Conservation (phyloP, 2,329 filamentous ascomycete genomes). For the Alternaria brassicae region DNA sequence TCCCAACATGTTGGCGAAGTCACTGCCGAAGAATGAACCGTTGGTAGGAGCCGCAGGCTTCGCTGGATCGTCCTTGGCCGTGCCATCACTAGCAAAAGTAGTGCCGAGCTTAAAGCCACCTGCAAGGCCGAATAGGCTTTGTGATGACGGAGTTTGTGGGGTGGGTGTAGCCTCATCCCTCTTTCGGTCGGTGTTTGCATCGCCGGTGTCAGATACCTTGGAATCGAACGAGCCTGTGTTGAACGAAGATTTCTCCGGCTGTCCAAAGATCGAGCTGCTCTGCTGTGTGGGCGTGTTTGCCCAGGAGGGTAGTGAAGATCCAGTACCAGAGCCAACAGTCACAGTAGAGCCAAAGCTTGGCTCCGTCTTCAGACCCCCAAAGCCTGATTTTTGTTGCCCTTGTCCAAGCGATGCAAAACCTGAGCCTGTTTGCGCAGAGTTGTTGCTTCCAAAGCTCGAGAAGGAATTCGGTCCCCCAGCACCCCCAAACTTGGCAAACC, state of each 20-base stretch:
- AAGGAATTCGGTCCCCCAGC: conserved; percentile 28
- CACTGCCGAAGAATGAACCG: conserved; percentile 67
- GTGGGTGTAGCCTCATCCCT: conserved; percentile 49
- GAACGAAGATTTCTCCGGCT: conserved; percentile 39
- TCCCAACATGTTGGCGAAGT: conserved; percentile 66
- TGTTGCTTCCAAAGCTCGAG: conserved; percentile 13
- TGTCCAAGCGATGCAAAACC: conserved; percentile 42
- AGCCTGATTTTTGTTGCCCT: conserved; percentile 38
- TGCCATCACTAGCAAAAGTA: conserved; percentile 70
- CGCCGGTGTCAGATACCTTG: conserved; percentile 41
- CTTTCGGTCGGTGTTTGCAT: conserved; percentile 36
- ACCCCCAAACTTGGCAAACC: conserved; percentile 45
- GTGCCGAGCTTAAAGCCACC: conserved; percentile 70
- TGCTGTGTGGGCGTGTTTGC: conserved; percentile 42
- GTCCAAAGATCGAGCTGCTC: conserved; percentile 37
- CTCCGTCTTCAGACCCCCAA: conserved; percentile 38
- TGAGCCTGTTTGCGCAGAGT: conserved; percentile 18
- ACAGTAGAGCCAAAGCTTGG: conserved; percentile 53
- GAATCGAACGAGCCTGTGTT: conserved; percentile 39
- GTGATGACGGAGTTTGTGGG: conserved; percentile 33
- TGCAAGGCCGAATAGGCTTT: conserved; percentile 43
- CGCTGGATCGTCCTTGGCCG: conserved; percentile 65
- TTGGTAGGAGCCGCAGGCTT: conserved; percentile 55
- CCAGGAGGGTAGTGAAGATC: conserved; percentile 45
- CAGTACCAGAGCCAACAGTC: conserved; percentile 45